Base-by-base conservation (phyloP, 1,284 basidiomycete genomes). In the Trametes hirsuta region DNA sequence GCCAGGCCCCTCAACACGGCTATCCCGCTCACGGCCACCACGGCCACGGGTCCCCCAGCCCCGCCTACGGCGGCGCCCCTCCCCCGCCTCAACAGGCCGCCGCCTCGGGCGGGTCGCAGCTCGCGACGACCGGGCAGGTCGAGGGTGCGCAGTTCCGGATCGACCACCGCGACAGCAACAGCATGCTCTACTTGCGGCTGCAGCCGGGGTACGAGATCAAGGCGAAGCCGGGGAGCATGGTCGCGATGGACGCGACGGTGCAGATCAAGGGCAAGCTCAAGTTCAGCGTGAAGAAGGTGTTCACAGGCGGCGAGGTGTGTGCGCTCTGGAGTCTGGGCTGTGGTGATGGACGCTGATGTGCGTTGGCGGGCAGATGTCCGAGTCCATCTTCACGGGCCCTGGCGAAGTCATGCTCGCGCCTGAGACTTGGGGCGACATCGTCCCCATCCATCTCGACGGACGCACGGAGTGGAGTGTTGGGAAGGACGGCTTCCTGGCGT, bases 381-480 rank as follows among this genome's bases (percentile, higher is more conserved):
- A 71, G 56, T 70, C 69, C 10, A 62, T 59, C 46, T 72, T 72
- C 63, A 69, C 65, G 8, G 73, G 73, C 9, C 72, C 72, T 2
- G 73, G 73, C 0, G 73, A 75, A 49, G 71, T 75, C 34, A 53
- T 75, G 22, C 58, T 75, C 46, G 71, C 73, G 14, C 73, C 73
- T 3, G 72, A 74, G 54, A 70, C 68, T 5, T 75, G 73, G 74
- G 74, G 73, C 18, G 74, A 75, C 58, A 66, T 75, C 60, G 68
- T 73, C 1, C 69, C 70, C 36, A 72, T 75, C 55, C 61, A 59
- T 1, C 56, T 74, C 21, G 71, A 75, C 46, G 72, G 71, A 1
- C 48, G 59, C 15, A 65, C 67, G 11, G 47, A 65, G 35, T 75
- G 74, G 74, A 61, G 40, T 35, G 63, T 74, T 42, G 71, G 72